phyloP scores from a whole-genome alignment of 108 stramenopile species.

The Cyclotella cryptica region DNA sequence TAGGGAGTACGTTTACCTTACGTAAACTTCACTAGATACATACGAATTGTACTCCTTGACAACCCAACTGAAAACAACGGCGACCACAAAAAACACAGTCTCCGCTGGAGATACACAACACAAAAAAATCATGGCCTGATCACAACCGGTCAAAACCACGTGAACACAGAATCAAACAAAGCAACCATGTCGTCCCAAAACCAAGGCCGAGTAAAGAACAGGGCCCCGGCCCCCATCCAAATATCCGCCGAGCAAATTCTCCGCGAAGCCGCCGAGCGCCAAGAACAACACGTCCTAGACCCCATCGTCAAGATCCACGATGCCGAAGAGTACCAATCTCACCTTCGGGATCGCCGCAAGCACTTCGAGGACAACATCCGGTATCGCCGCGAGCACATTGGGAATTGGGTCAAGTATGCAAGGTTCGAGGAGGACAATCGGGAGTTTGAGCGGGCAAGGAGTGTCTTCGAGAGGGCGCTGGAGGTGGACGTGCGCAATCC shows the following conservation, averaged over 20 bases:
- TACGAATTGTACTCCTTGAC: no score
- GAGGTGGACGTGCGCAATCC: conserved; percentile 93
- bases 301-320: conserved; percentile 94
- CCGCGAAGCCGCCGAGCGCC: conserved; percentile 95
- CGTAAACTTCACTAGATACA: no score
- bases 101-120: no score
- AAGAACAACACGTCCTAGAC: conserved; percentile 78
- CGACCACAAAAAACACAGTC: no score
- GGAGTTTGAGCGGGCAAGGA: conserved; percentile 96
- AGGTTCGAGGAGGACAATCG: conserved; percentile 97
- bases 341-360: conserved; percentile 92
- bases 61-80: no score
- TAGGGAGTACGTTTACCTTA: no score
- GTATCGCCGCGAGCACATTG: conserved; percentile 93
- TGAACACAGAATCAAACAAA: no score
- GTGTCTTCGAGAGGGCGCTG: conserved; percentile 96
- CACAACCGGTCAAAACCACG: no score
- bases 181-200: conserved; percentile 54
- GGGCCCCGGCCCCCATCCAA: conserved; percentile 99
- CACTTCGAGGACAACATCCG: conserved; percentile 97
- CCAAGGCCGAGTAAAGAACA: conserved; percentile 91
- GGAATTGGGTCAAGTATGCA: conserved; percentile 98
- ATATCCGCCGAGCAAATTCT: conserved; percentile 99
- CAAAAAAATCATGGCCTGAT: no score
- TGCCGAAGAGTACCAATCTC: conserved; percentile 96